Evolutionary conservation across 148 eudicot genomes (phyloP).

Genomic region (Arbutus unedo): DNA sequence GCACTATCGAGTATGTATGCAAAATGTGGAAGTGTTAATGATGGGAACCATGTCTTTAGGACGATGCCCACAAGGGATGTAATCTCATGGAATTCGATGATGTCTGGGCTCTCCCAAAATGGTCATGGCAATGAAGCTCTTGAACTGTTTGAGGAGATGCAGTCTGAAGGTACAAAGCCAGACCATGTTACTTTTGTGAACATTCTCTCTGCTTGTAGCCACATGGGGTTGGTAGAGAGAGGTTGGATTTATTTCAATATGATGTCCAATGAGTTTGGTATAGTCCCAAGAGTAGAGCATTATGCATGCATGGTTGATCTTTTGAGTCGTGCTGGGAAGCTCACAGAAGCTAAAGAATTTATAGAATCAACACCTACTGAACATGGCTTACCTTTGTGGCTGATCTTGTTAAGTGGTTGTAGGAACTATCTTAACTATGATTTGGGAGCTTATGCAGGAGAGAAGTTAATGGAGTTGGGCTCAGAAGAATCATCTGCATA

Average conservation of each 20-base stretch:
- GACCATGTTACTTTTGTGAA: constrained; percentile 62
- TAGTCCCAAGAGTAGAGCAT: constrained; percentile 50
- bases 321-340: constrained; percentile 58
- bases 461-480: constrained; percentile 55
- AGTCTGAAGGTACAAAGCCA: constrained; percentile 39
- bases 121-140: constrained; percentile 50
- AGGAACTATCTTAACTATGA: constrained; percentile 45
- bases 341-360: constrained; percentile 52
- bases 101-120: constrained; percentile 64
- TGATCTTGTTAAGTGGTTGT: constrained; percentile 56
- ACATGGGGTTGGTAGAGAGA: constrained; percentile 56
- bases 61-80: constrained; percentile 46
- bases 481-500: constrained; percentile 66
- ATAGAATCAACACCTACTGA: constrained; percentile 44
- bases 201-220: constrained; percentile 61
- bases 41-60: constrained; percentile 42
- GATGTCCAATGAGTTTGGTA: constrained; percentile 38
- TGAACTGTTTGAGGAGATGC: constrained; percentile 56
- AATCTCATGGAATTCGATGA: constrained; percentile 64
- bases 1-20: constrained; percentile 64
- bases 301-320: constrained; percentile 68
- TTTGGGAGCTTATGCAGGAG: constrained; percentile 71
- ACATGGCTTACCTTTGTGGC: constrained; percentile 63
- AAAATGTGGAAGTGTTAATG: constrained; percentile 56
- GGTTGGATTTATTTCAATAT: constrained; percentile 43